Percentiles rank a stretch among this genome's conserved stretches.
Evolutionary conservation across 129 eudicot species (phyloP).

Genomic region (Kitagawia praeruptora): DNA sequence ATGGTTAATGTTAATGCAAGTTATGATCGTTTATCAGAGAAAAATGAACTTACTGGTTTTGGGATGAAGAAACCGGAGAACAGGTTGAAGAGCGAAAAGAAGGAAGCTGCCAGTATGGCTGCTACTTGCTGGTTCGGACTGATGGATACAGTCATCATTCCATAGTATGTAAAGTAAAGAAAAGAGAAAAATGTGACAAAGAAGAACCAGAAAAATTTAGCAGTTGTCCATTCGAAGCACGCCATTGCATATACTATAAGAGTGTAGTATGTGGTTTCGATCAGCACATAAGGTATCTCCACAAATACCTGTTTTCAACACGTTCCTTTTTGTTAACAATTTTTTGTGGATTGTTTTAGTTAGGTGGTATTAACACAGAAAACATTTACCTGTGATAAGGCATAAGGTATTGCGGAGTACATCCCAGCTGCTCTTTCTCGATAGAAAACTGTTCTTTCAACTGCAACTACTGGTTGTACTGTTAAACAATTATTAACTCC

Average conservation of each 20-base stretch:
- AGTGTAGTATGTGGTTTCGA: slow-evolving; percentile 43
- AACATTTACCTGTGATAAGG: slow-evolving; percentile 40
- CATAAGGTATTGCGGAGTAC: slow-evolving; percentile 51
- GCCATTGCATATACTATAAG: slow-evolving; percentile 63
- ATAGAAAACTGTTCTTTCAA: slow-evolving; percentile 51
- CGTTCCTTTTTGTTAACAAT: too few species aligned
- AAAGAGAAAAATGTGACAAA: slow-evolving; percentile 59
- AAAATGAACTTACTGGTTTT: slow-evolving; percentile 42
- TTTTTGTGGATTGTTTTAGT: slow-evolving; percentile 18
- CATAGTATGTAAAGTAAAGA: slow-evolving; percentile 72
- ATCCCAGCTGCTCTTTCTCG: slow-evolving; percentile 63
- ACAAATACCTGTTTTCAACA: slow-evolving; percentile 38
- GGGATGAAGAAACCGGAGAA: slow-evolving; percentile 70
- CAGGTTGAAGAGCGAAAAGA: slow-evolving; percentile 32
- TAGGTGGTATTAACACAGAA: too few species aligned
- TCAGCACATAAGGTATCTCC: slow-evolving; percentile 64
- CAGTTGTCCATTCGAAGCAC: slow-evolving; percentile 63
- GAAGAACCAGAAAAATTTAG: slow-evolving; percentile 62
- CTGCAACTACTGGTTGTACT: slow-evolving; percentile 51
- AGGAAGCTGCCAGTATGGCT: slow-evolving; percentile 62
- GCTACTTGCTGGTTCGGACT: slow-evolving; percentile 74
- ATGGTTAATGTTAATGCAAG: neutral
- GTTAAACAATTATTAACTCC: slow-evolving; percentile 47
- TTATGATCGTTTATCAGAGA: too few species aligned
- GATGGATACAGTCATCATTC: slow-evolving; percentile 76